A percentile compares a stretch with the other conserved stretches of the same genome.
Conservation (phyloP, 352 stramenopile species). For the Pythium guiyangense region DNA sequence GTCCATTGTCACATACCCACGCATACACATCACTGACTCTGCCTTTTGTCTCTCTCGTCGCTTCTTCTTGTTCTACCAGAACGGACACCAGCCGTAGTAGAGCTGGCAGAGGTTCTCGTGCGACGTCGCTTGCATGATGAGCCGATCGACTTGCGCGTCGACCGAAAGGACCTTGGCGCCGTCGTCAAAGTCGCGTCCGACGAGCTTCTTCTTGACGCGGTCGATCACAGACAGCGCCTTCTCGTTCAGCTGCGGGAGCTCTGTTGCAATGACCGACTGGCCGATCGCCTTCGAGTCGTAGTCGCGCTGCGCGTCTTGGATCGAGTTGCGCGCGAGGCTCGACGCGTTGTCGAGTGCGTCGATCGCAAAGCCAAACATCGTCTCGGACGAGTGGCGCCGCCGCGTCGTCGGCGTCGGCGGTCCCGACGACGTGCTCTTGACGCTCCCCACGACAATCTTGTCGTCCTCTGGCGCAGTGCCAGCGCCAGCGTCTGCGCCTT, state of each 20-base stretch:
- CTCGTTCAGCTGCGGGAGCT: constrained; percentile 81
- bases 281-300: constrained; percentile 50
- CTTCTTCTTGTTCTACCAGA: too few relatives aligned
- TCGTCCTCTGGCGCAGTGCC: constrained; percentile 17
- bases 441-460: constrained; percentile 31
- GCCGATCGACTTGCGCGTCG: constrained; percentile 94
- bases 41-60: too few relatives aligned
- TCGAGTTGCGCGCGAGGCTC: constrained; percentile 56
- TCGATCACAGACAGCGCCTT: constrained; percentile 95
- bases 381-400: constrained; percentile 50
- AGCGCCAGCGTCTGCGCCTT: background rate
- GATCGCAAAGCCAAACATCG: constrained; percentile 66
- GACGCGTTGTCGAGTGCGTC: constrained; percentile 48
- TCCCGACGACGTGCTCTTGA: constrained; percentile 55
- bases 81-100: constrained; percentile 98
- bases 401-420: constrained; percentile 29
- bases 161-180: constrained; percentile 75
- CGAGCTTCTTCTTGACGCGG: constrained; percentile 99
- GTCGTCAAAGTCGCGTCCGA: constrained; percentile 96
- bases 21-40: too few relatives aligned
- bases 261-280: constrained; percentile 49
- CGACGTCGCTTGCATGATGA: constrained; percentile 98
- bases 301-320: constrained; percentile 50
- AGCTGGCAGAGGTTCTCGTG: constrained; percentile 99
- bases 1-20: too few relatives aligned